Evolutionary conservation across 1,139 yeast genomes (phyloP), one percentile per base, ranked within the genome.

Genomic region (Pichia sp.): DNA sequence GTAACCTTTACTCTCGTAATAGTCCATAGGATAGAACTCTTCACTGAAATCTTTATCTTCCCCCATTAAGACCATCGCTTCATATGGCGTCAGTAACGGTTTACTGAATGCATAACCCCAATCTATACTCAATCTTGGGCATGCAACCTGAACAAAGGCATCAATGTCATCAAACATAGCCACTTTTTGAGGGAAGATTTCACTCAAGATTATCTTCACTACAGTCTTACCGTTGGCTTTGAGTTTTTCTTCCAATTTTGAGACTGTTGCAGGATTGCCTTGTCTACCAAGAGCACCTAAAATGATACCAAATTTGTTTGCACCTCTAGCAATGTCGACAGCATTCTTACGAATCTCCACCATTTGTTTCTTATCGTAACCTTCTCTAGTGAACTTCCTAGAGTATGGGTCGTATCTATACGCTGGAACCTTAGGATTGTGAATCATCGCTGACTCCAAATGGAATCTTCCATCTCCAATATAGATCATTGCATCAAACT

Each of bases 31-130:
- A 56, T 91, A 91, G 39, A 70, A 76, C 5, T 66, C 66, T 19
- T 70, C 71, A 29, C 61, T 66, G 76, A 94, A 86, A 62, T 70
- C 73, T 28, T 66, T 63, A 52, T 87, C 96, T 37, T 77, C 68
- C 9, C 74, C 81, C 50, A 91, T 59, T 69, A 87, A 72, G 4
- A 88, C 95, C 87, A 85, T 87, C 0, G 96, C 88, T 54, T 91
- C 99, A 56, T 93, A 91, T 0, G 99, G 98, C 0, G 98, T 88
- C 39, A 91, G 62, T 31, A 91, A 64, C 0, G 99, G 99, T 54
- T 83, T 84, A 40, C 79, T 77, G 55, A 91, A 91, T 0, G 98
- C 98, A 56, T 93, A 91, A 1, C 99, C 99, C 99, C 99, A 91
- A 58, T 91, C 99, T 30, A 91, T 91, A 3, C 96, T 85, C 35